Conservation (phyloP, 768 basidiomycete species). For the Cystobasidiopsis lactophilus region DNA sequence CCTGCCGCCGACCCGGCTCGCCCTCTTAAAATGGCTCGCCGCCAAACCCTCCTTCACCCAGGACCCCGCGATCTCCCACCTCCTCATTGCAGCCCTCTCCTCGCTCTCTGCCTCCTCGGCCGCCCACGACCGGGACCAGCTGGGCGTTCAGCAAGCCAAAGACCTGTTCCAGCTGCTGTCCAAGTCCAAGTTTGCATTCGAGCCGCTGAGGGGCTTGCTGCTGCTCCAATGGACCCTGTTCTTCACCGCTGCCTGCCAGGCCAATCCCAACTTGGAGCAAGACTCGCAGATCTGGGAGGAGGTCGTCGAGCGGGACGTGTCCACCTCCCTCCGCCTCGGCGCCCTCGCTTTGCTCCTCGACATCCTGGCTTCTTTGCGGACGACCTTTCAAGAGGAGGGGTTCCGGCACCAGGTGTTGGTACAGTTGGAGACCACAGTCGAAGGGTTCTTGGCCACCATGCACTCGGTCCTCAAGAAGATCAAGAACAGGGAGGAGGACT, state of each 20-base stretch:
- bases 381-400: conserved; percentile 24
- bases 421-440: conserved; percentile 47
- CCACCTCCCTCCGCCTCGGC: conserved; percentile 63
- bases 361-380: conserved; percentile 39
- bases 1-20: conserved; percentile 26
- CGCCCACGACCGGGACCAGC: conserved; percentile 2
- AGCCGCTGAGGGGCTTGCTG: conserved; percentile 24
- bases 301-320: conserved; percentile 56
- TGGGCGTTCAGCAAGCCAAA: conserved; percentile 39
- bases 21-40: conserved; percentile 27
- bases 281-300: conserved; percentile 44
- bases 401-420: conserved; percentile 39
- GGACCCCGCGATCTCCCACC: conserved; percentile 8
- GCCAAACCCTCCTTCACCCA: conserved; percentile 27
- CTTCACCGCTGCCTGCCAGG: conserved; percentile 50
- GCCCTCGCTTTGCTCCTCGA: conserved; percentile 49
- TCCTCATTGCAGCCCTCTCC: conserved; percentile 6
- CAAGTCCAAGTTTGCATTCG: neutral
- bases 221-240: conserved; percentile 77
- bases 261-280: conserved; percentile 40
- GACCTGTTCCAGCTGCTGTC: conserved; percentile 34
- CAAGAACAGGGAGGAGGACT: conserved; percentile 72
- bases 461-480: conserved; percentile 30
- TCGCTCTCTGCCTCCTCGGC: conserved; percentile 8
- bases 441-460: conserved; percentile 29